Evolutionary conservation across 2,329 filamentous ascomycete species (phyloP), one percentile per base, ranked within the genome.

Genomic region (Hypoxylon sp.): DNA sequence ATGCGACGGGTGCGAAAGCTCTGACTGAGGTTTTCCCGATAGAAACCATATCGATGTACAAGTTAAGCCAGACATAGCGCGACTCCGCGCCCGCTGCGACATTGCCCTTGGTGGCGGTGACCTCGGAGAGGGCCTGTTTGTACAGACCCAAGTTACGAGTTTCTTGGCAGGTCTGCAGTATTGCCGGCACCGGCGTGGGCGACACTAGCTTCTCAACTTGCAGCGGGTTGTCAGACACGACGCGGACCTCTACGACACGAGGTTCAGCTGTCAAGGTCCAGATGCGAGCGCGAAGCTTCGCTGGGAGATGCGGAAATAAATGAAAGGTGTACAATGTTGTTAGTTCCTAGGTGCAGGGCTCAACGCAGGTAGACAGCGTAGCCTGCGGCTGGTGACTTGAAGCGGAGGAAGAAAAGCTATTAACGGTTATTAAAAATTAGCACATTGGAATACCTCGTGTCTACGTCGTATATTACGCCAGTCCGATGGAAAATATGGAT

Each of bases 11-110:
- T 6, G 14, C 47, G 33, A 68, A 68, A 29, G 11, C 26, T 2
- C 3, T 31, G 42, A 70, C 35, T 2, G 14, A 10, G 31, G 22
- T 46, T 17, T 29, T 31, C 47, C 70, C 69, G 47, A 72, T 70
- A 5, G 66, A 68, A n/a, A 71, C 29, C 47, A 71, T 64, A 17
- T 72, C 70, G 35, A 71, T 68, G 35, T 72, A 69, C 57, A 66
- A 62, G 48, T 71, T 71, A 10, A 72, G 51, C 70, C 69, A 72
- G 42, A 71, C 60, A 29, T 72, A 70, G 24, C 63, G 70, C 9
- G 17, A 37, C 54, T 63, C 52, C 3, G 13, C 55, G 8, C 37
- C 55, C 33, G 54, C 66, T 24, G 46, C 22, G 13, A 26, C 56
- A 22, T 60, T 51, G 11, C 3, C 35, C 39, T 52, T 17, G 26